Evolutionary conservation across 768 basidiomycete species (phyloP).

Genomic region (Tylopilus sp.): DNA sequence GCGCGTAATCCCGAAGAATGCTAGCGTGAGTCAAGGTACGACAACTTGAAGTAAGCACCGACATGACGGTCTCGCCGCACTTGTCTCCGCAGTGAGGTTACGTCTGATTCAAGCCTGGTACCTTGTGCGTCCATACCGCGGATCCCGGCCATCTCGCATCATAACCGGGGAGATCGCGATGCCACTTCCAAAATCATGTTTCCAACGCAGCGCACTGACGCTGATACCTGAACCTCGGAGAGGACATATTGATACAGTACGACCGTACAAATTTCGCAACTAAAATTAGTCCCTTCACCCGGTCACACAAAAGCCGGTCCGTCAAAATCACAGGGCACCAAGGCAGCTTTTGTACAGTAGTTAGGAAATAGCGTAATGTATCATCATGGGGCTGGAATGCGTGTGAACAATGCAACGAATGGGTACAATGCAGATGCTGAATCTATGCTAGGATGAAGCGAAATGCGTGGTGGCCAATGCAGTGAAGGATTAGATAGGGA

Average conservation of each 20-base stretch:
- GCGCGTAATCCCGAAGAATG: constrained; percentile 8
- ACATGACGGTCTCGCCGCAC: background rate
- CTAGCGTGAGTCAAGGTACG: constrained; percentile 10
- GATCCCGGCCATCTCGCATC: constrained; percentile 8
- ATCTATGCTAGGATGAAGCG: constrained; percentile 37
- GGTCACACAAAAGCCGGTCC: constrained; percentile 11
- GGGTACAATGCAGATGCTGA: constrained; percentile 35
- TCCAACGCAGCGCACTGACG: background rate
- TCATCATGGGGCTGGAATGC: constrained; percentile 26
- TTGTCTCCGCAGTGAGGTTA: constrained; percentile 8
- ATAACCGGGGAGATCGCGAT: constrained; percentile 11
- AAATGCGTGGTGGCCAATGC: constrained; percentile 30
- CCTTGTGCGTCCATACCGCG: constrained; percentile 16
- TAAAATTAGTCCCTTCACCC: constrained; percentile 5
- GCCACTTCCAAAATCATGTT: background rate
- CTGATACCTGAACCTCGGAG: constrained; percentile 3
- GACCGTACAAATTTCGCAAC: constrained; percentile 1
- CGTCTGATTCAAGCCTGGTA: constrained; percentile 10
- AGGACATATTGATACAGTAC: constrained; percentile 1
- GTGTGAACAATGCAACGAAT: constrained; percentile 32
- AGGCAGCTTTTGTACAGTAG: constrained; percentile 28
- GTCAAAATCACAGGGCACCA: constrained; percentile 5
- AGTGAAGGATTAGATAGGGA: constrained; percentile 30
- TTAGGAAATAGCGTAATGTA: constrained; percentile 33
- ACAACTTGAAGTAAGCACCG: background rate